Evolutionary conservation across 257 asterid species (phyloP).

Genomic region (Thymus quinquecostatus): DNA sequence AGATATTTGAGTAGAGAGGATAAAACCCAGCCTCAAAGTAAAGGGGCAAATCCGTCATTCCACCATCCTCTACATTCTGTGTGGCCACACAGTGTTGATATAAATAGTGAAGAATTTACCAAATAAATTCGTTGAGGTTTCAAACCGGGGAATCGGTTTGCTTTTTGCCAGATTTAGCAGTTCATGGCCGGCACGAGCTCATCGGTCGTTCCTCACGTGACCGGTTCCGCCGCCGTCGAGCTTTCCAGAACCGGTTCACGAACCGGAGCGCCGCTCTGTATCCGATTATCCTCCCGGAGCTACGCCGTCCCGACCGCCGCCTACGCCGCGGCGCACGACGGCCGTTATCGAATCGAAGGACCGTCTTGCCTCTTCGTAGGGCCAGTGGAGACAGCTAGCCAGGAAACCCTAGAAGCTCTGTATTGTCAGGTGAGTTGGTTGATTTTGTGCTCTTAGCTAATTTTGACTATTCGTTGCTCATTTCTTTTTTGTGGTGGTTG

Average conservation of each 20-base stretch:
- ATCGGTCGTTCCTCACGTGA: constrained; percentile 53
- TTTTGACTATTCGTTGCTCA: constrained; percentile 1
- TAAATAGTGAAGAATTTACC: not conserved
- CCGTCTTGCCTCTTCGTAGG: constrained; percentile 96
- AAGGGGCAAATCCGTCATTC: constrained; percentile 36
- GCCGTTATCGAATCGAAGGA: constrained; percentile 54
- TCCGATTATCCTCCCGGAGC: constrained; percentile 58
- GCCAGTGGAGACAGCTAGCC: constrained; percentile 85
- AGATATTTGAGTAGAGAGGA: constrained; percentile 27
- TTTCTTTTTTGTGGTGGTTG: not conserved
- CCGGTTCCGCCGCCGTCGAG: constrained; percentile 52
- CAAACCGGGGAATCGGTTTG: not conserved
- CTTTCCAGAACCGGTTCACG: constrained; percentile 45
- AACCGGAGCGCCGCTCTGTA: constrained; percentile 49
- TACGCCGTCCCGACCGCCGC: constrained; percentile 45
- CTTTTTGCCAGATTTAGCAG: constrained; percentile 24
- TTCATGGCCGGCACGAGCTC: constrained; percentile 82
- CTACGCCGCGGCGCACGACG: constrained; percentile 38
- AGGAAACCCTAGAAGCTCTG: constrained; percentile 94
- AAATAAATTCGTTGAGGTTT: not conserved
- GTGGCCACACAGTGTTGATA: constrained; percentile 29
- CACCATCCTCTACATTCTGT: not conserved
- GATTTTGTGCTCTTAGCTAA: not conserved
- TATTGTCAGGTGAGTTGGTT: constrained; percentile 64
- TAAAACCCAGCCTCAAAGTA: constrained; percentile 24